Evolutionary conservation across 768 basidiomycete genomes (phyloP), one percentile per base, ranked within the genome.

Genomic region (Crucibulum laeve): DNA sequence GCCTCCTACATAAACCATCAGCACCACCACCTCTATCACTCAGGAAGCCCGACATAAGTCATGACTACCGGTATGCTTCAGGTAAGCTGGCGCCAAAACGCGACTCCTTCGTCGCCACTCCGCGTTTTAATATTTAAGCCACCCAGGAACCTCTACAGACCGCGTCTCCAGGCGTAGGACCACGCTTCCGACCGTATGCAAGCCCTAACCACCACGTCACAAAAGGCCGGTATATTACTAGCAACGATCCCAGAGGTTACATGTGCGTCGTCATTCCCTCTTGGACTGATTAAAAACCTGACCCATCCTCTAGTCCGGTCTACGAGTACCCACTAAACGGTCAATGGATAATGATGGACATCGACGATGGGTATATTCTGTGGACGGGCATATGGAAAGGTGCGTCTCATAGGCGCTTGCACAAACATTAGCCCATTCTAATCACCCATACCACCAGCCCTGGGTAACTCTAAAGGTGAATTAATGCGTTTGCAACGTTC

Each of bases 331-430:
- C 87, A 1, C 71, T 93, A 44, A 89, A 90, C 49, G 86, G 84
- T 17, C 89, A 92, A 56, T 91, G 89, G 87, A 88, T 93, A 56
- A 92, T 93, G 91, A 90, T 92, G 79, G 91, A 93, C 67, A 86
- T 89, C 57, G 91, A 93, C 59, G 90, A 91, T 59, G 91, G 91
- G 3, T 92, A 90, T 60, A 84, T 93, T 45, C 70, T 91, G 14
- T 93, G 91, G 90, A 93, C 91, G 1, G 87, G 89, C 7, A 93
- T 93, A 42, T 93, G 91, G 91, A 93, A 93, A 74, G 90, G 89
- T 89, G 46, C 47, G 69, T 45, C 28, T n/a, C 28, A 44, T 44
- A 5, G 25, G 15, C 15, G 15, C 6, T 6, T 6, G 17, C 32
- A 23, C 17, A 11, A 15, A 13, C 7, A 21, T 6, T n/a, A 37